These are phyloP conservation scores for Podaxis carcinomalis DNA, from an alignment of 768 basidiomycete genomes.

Conservation along the genomic window DNA sequence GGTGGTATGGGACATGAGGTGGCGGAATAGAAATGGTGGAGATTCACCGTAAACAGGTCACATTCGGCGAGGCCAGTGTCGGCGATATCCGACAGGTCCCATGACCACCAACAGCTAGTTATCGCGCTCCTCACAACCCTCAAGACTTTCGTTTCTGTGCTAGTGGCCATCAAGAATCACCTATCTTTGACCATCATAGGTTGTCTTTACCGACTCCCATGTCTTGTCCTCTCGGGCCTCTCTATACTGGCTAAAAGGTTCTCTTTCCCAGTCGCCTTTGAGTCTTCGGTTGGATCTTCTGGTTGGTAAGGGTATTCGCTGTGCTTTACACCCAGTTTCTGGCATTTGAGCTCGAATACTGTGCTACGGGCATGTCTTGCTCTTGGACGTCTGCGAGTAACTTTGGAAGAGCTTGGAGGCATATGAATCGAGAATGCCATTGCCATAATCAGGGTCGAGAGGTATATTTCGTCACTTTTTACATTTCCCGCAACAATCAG, in stretches of 20 bases:
- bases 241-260: conserved; percentile 24
- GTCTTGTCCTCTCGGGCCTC: conserved; percentile 19
- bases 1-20: too few relatives aligned
- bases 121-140: too few relatives aligned
- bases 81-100: too few relatives aligned
- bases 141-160: conserved; percentile 16
- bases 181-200: conserved; percentile 24
- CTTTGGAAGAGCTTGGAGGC: conserved; percentile 16
- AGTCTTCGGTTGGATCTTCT: conserved; percentile 10
- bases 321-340: conserved; percentile 34
- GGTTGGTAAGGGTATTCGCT: conserved; percentile 27
- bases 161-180: conserved; percentile 23
- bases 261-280: conserved; percentile 20
- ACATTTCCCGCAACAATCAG: not conserved
- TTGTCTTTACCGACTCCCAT: conserved; percentile 23
- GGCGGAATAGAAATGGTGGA: too few relatives aligned
- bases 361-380: conserved; percentile 15
- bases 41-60: too few relatives aligned
- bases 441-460: not conserved
- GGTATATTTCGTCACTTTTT: not conserved
- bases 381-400: conserved; percentile 10
- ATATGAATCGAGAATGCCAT: not conserved
- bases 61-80: too few relatives aligned
- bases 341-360: conserved; percentile 18
- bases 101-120: conserved; percentile 3